Conservation (phyloP, 768 basidiomycete genomes). For the Nidularia sp. region DNA sequence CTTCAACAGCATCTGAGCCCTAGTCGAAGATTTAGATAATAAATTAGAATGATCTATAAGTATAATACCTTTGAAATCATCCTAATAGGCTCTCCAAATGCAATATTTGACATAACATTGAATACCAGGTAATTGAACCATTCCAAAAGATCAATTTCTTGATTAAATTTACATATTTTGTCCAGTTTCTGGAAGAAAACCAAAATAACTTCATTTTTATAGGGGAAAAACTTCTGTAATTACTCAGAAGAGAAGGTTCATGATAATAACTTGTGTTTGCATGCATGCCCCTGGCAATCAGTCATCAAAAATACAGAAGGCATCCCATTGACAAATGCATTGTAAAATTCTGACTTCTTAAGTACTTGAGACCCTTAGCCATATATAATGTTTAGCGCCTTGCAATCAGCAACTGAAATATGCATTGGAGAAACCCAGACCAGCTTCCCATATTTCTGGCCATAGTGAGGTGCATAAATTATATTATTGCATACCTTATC, state of each 20-base stretch:
- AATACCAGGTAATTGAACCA: slow-evolving; percentile 31
- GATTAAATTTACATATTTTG: slow-evolving; percentile 9
- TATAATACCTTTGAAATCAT: slow-evolving; percentile 13
- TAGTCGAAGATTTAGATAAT: slow-evolving; percentile 1
- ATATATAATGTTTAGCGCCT: slow-evolving; percentile 21
- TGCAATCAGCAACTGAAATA: slow-evolving; percentile 22
- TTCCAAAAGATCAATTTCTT: slow-evolving; percentile 15
- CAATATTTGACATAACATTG: slow-evolving; percentile 25
- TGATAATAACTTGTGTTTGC: slow-evolving; percentile 22
- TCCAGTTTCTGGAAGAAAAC: slow-evolving; percentile 16
- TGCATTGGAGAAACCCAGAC: slow-evolving; percentile 28
- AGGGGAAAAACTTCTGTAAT: slow-evolving; percentile 11
- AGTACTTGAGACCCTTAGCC: slow-evolving; percentile 23
- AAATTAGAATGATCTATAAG: neutral
- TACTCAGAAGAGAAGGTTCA: slow-evolving; percentile 22
- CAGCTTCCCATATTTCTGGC: slow-evolving; percentile 5
- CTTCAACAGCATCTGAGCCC: slow-evolving; percentile 20
- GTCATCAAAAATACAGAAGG: slow-evolving; percentile 25
- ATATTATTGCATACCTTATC: neutral
- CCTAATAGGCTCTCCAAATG: slow-evolving; percentile 27
- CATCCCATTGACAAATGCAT: slow-evolving; percentile 21
- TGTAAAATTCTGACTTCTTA: slow-evolving; percentile 25
- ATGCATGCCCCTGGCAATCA: slow-evolving; percentile 23
- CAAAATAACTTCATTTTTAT: slow-evolving; percentile 10
- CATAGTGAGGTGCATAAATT: neutral